These are phyloP conservation scores for Austroboletus novae-zelandiae DNA, from an alignment of 1,284 basidiomycete genomes.

Conservation along the genomic window DNA sequence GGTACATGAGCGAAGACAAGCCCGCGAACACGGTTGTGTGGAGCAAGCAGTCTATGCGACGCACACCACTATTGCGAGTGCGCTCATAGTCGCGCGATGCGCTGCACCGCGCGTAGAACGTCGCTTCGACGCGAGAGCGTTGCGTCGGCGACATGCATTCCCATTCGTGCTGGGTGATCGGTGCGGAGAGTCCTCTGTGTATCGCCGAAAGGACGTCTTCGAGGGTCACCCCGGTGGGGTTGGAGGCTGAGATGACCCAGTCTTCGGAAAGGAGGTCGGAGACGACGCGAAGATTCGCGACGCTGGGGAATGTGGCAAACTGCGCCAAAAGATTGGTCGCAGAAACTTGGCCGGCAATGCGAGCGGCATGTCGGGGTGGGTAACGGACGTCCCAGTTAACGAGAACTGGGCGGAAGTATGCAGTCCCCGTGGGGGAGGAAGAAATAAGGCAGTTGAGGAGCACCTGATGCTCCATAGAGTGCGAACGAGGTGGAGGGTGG, in stretches of 20 bases:
- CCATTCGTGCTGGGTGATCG: conserved; percentile 42
- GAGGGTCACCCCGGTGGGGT: conserved; percentile 45
- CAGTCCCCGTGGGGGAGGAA: conserved; percentile 13
- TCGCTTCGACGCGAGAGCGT: conserved; percentile 36
- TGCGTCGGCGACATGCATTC: conserved; percentile 40
- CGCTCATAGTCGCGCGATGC: conserved; percentile 33
- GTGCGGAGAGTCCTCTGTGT: conserved; percentile 36
- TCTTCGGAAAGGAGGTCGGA: conserved; percentile 45
- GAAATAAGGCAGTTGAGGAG: conserved; percentile 20
- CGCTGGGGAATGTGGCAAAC: conserved; percentile 42
- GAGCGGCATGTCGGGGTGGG: conserved; percentile 34
- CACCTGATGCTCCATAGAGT: conserved; percentile 9
- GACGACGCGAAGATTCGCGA: conserved; percentile 37
- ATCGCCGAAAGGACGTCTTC: conserved; percentile 46
- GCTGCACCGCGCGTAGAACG: conserved; percentile 43
- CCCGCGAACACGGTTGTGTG: conserved; percentile 50
- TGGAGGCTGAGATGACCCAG: conserved; percentile 36
- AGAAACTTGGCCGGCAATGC: conserved; percentile 16
- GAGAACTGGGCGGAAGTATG: conserved; percentile 10
- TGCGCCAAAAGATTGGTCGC: conserved; percentile 35
- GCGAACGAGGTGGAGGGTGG: not conserved
- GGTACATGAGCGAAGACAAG: conserved; percentile 38
- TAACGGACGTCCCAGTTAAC: conserved; percentile 50
- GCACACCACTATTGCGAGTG: conserved; percentile 39
- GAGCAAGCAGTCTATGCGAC: conserved; percentile 47